phyloP scores from a whole-genome alignment of 2,329 filamentous ascomycete genomes.

The Thelonectria blattea region DNA sequence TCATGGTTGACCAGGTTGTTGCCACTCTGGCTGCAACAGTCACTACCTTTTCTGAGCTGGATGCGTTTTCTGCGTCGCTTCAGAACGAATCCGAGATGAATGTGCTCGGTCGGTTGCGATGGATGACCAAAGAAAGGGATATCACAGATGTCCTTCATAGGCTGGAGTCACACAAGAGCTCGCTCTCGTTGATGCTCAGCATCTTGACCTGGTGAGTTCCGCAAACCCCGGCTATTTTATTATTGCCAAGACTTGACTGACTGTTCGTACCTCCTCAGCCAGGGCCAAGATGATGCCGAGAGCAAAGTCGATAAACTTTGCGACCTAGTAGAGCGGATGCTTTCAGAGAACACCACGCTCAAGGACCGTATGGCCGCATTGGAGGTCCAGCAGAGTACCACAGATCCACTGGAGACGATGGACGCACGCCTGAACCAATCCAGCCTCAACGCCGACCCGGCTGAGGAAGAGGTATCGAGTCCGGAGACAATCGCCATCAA shows the following conservation, averaged over 20 bases:
- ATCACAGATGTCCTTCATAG: constrained; percentile 10
- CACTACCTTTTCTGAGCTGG: constrained; percentile 15
- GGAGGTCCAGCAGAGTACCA: not conserved
- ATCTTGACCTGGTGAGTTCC: constrained; percentile 15
- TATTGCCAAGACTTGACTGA: not conserved
- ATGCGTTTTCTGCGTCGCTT: not conserved
- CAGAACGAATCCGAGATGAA: constrained; percentile 1
- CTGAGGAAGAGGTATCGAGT: not conserved
- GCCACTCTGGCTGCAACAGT: constrained; percentile 15
- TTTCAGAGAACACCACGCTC: not conserved
- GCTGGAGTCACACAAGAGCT: constrained; percentile 21
- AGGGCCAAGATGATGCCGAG: constrained; percentile 17
- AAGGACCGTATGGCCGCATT: not conserved
- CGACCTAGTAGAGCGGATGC: constrained; percentile 6
- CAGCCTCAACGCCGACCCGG: not conserved
- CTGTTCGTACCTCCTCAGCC: not conserved
- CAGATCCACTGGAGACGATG: not conserved
- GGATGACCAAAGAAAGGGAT: constrained; percentile 14
- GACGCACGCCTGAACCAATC: not conserved
- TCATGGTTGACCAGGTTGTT: constrained; percentile 24
- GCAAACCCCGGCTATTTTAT: not conserved
- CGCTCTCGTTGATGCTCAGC: constrained; percentile 15
- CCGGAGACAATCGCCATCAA: not conserved
- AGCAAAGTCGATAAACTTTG: constrained; percentile 16
- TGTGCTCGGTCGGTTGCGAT: constrained; percentile 3